These are phyloP conservation scores for Gentiana macrophylla DNA, from an alignment of 257 asterid genomes.

Conservation along the genomic window DNA sequence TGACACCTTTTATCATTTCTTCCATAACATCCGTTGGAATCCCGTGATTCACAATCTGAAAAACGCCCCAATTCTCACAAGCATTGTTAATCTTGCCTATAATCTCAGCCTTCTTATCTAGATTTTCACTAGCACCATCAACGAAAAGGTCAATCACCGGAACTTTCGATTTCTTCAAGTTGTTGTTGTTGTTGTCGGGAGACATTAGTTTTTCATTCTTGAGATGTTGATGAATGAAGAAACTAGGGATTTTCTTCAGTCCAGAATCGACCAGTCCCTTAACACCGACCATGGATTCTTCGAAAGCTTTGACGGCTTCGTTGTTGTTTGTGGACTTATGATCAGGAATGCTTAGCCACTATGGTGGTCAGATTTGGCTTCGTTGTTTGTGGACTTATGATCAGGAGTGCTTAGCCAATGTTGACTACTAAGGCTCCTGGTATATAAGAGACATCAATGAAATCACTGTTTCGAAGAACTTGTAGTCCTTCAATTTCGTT, in stretches of 20 bases:
- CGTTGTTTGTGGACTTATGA: too few species aligned
- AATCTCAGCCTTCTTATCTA: background rate
- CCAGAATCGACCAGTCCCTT: background rate
- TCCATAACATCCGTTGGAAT: constrained; percentile 13
- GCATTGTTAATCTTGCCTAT: constrained; percentile 2
- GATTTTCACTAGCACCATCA: background rate
- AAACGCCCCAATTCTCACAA: constrained; percentile 9
- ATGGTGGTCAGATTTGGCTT: background rate
- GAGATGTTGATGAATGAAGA: background rate
- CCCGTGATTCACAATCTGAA: constrained; percentile 17
- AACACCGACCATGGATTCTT: constrained; percentile 3
- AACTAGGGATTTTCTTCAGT: background rate
- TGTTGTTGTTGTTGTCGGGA: background rate
- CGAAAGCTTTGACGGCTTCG: background rate
- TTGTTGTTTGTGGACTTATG: background rate
- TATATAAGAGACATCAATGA: constrained; percentile 1
- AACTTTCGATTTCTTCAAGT: background rate
- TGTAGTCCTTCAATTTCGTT: constrained; percentile 11
- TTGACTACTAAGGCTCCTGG: constrained; percentile 2
- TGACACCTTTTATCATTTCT: constrained; percentile 9
- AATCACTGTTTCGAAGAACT: constrained; percentile 6
- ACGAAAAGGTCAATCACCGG: background rate
- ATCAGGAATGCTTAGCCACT: constrained; percentile 5
- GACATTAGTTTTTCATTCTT: background rate
- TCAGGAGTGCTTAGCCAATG: too few species aligned